Evolutionary conservation across 2,329 filamentous ascomycete genomes (phyloP).

Genomic region (Tolypocladium ovalisporum): DNA sequence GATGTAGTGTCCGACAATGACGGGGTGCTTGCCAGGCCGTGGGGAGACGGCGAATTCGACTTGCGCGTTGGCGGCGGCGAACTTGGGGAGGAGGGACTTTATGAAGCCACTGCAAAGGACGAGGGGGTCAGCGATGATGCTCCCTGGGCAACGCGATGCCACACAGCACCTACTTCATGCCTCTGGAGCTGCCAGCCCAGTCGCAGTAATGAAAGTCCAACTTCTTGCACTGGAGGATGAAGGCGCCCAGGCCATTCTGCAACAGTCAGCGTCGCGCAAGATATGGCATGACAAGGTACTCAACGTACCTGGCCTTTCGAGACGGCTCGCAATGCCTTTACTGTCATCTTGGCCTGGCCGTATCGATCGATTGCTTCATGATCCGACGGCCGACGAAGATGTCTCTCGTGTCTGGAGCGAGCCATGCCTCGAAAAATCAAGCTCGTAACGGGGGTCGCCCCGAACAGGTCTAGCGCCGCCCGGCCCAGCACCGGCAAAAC

Average conservation of each 20-base stretch:
- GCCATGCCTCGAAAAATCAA: conserved; percentile 3
- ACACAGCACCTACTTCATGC: conserved; percentile 69
- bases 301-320: conserved; percentile 39
- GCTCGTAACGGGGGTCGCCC: conserved; percentile 2
- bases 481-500: conserved; percentile 12
- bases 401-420: conserved; percentile 4
- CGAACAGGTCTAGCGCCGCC: conserved; percentile 13
- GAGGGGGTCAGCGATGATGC: neutral
- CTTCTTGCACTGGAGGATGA: conserved; percentile 94
- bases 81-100: conserved; percentile 60
- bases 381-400: conserved; percentile 11
- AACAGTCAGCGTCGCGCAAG: conserved; percentile 6
- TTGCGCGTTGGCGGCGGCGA: conserved; percentile 72
- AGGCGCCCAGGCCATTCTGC: conserved; percentile 92
- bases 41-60: conserved; percentile 90
- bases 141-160: neutral
- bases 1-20: conserved; percentile 84
- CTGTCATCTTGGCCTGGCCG: conserved; percentile 37
- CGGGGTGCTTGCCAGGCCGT: conserved; percentile 78
- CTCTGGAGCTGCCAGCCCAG: conserved; percentile 82
- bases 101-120: conserved; percentile 60
- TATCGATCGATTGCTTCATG: conserved; percentile 16
- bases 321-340: conserved; percentile 40
- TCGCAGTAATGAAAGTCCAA: conserved; percentile 97
- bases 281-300: neutral